Conservation (phyloP, 352 stramenopile species). For the Pythium phragmitis region DNA sequence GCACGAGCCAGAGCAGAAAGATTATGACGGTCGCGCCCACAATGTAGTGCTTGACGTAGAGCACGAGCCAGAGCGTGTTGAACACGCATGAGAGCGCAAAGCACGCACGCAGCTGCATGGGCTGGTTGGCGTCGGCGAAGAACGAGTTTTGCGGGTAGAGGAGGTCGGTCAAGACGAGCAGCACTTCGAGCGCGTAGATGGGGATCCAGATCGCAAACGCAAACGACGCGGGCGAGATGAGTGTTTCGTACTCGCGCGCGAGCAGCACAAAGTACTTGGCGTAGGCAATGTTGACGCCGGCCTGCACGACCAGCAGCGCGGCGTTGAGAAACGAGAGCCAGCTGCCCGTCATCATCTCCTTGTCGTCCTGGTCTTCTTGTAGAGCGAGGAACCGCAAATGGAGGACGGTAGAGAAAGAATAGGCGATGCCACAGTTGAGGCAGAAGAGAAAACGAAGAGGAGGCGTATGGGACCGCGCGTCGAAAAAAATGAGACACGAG, state of each 20-base stretch:
- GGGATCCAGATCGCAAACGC: slow-evolving; percentile 64
- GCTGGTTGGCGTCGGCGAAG: slow-evolving; percentile 69
- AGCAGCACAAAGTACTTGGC: slow-evolving; percentile 50
- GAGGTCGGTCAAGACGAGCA: slow-evolving; percentile 68
- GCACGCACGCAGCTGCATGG: slow-evolving; percentile 55
- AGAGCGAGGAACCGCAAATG: slow-evolving; percentile 1
- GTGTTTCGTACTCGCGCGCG: slow-evolving; percentile 60
- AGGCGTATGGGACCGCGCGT: slow-evolving; percentile 2
- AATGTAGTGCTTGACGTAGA: slow-evolving; percentile 55
- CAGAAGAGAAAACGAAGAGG: background rate
- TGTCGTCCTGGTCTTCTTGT: background rate
- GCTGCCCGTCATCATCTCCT: slow-evolving; percentile 41
- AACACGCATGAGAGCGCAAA: slow-evolving; percentile 66
- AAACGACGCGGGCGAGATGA: slow-evolving; percentile 68
- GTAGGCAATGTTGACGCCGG: slow-evolving; percentile 65
- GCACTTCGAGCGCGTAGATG: slow-evolving; percentile 61
- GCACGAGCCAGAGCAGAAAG: slow-evolving; percentile 64
- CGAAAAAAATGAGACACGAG: slow-evolving; percentile 9
- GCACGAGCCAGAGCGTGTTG: slow-evolving; percentile 65
- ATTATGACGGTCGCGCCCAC: slow-evolving; percentile 59
- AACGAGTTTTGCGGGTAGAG: slow-evolving; percentile 63
- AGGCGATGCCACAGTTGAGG: slow-evolving; percentile 10
- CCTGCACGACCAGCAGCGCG: slow-evolving; percentile 57
- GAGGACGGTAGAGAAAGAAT: background rate
- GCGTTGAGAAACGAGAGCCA: slow-evolving; percentile 61